Evolutionary conservation across 2,329 filamentous ascomycete genomes (phyloP), one percentile per base, ranked within the genome.

Genomic region (Parasarocladium wereldwijsianum): DNA sequence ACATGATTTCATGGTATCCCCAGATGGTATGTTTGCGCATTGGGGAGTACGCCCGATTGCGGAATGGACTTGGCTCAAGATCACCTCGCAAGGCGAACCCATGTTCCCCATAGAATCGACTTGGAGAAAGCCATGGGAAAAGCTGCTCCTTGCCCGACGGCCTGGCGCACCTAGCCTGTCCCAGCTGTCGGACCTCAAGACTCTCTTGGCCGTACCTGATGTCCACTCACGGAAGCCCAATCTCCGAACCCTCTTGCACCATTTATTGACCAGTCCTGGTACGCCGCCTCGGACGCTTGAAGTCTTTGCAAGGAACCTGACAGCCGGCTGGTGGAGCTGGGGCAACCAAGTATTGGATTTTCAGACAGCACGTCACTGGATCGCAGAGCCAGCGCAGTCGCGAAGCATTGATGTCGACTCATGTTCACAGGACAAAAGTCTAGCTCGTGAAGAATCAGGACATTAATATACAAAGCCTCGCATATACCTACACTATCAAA

Each of bases 21-120:
- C 55, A 2, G 40, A 40, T 2, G 75, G 75, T 2, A 38, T 86
- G 3, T 77, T 86, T 38, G 61, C 66, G 6, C 50, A 58, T 19
- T 84, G 77, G 77, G 75, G 70, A 15, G 52, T 87, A 0, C 62
- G 74, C 30, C 45, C 70, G 8, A 58, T 70, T 0, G 69, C 75
- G 28, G 77, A 86, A 45, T 87, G 81, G 80, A 62, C 73, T 3
- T 90, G 81, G 81, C 49, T 86, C 28, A 90, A 90, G 49, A 63
- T 78, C 8, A 82, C 81, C 0, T 49, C 50, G 0, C 39, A 48
- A 0, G 81, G 81, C 0, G 70, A 78, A 45, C 74, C 78, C 0
- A 59, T 85, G 17, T 68, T 66, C 34, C 50, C 63, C 18, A 32
- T 81, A 3, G 63, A 74, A 18, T 69, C 68, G 4, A 36, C 50